phyloP scores from a whole-genome alignment of 208 protist genomes.

The Crithidia sp. region DNA sequence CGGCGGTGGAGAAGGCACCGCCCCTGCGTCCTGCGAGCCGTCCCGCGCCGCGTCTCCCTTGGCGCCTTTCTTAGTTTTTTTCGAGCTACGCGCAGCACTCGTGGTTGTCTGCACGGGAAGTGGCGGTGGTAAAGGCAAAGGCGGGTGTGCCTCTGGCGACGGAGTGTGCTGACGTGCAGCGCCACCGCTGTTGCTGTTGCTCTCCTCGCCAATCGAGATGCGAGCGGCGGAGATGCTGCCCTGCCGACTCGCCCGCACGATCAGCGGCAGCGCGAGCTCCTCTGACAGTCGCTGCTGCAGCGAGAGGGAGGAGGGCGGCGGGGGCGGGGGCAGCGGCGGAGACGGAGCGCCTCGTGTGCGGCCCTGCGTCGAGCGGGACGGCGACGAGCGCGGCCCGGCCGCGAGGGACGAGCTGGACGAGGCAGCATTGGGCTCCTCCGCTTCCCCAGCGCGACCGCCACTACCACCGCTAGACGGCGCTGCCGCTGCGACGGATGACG shows the following conservation, averaged over 20 bases:
- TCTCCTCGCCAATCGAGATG: background rate
- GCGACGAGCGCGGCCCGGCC: background rate
- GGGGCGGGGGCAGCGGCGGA: background rate
- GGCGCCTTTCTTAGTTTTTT: background rate
- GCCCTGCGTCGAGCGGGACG: background rate
- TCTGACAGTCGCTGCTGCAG: background rate
- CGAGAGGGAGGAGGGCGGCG: too few species aligned
- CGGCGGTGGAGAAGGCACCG: background rate
- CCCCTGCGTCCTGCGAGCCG: background rate
- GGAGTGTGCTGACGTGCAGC: background rate
- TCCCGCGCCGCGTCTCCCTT: background rate
- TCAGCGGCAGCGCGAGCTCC: background rate
- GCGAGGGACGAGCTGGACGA: constrained; percentile 1
- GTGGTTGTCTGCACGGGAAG: too few species aligned
- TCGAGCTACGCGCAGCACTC: background rate
- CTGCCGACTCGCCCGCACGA: constrained; percentile 10
- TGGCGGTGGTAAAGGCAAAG: background rate
- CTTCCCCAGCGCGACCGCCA: background rate
- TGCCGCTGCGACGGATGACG: background rate
- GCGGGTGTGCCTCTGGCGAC: constrained; percentile 9
- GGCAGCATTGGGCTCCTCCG: background rate
- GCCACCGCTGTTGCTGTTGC: too few species aligned
- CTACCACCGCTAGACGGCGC: background rate
- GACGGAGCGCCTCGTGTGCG: background rate
- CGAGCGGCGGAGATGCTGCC: constrained; percentile 9